These are phyloP conservation scores for Otatea glauca DNA, from an alignment of 176 grass and related monocot species.

Conservation along the genomic window DNA sequence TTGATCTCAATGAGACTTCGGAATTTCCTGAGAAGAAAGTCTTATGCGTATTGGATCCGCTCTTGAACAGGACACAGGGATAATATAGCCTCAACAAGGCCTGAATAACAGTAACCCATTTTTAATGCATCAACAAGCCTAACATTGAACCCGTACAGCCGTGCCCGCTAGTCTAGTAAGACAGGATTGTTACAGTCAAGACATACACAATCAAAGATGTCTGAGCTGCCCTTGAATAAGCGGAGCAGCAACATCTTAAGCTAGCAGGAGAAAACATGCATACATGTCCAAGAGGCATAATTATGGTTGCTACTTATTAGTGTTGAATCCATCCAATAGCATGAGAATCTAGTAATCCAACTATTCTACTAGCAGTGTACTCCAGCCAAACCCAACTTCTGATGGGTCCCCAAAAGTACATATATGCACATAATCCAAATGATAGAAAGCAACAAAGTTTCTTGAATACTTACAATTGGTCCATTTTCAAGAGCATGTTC, in stretches of 20 bases:
- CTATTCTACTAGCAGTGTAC: neutral
- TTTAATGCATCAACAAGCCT: neutral
- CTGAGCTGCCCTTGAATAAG: neutral
- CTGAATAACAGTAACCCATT: neutral
- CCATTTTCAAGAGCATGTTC: conserved; percentile 74
- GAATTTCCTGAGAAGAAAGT: too few species aligned
- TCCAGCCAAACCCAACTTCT: neutral
- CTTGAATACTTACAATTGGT: conserved; percentile 70
- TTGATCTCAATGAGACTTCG: neutral
- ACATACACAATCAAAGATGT: neutral
- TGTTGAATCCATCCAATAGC: neutral
- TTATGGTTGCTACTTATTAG: neutral
- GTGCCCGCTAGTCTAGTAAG: neutral
- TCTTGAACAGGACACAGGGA: neutral
- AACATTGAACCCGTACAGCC: neutral
- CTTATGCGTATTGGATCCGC: too few species aligned
- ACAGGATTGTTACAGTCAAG: neutral
- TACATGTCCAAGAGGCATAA: neutral
- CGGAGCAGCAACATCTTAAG: neutral
- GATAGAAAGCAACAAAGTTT: neutral
- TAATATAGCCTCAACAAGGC: neutral
- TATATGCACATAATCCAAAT: neutral
- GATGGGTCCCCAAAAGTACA: neutral
- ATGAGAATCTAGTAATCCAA: neutral
- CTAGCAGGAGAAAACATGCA: neutral